Base-by-base conservation (phyloP, 352 stramenopile genomes). In the Thalassiosira allenii region DNA sequence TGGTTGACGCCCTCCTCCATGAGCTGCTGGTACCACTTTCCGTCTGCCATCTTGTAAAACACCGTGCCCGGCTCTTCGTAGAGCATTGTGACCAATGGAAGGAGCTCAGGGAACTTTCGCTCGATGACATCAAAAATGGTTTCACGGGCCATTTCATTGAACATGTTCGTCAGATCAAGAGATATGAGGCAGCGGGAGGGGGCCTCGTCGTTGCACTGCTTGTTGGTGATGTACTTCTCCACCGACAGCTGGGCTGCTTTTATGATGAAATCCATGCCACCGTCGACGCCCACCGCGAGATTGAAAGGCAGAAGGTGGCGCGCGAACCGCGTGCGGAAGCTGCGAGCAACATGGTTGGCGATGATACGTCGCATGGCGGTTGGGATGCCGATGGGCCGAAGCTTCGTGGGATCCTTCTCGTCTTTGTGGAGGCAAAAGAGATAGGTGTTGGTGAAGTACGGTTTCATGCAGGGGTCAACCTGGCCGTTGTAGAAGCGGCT, bases 401-500 rank as follows among this genome's bases (percentile, higher is more conserved):
- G 66, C 23, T 73, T 67, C 1, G 51, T 47, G 20, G 23, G 59
- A 33, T 82, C 57, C 22, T n/a, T 41, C 17, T 23, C 27, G 32
- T 82, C 74, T 47, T 82, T 82, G 34, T 77, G 56, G n/a, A 82
- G 58, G 22, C 22, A 53, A 11, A 82, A 66, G 34, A 82, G 59
- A 27, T 82, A 83, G 22, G 65, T 76, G 51, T 68, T 66, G 3
- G 37, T 59, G 29, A 81, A 47, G 25, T 64, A 75, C 3, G 27
- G 2, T 14, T 32, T 14, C 20, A 69, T 52, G 2, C 44, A 17
- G 9, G 37, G 22, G 29, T 59, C 47, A 3, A 75, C 11, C 5
- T 41, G 40, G 20, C 11, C 37, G 9, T 51, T 32, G 32, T 58
- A 81, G 22, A 81, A 29, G 0, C 49, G 14, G 17, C 62, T 47